Conservation (phyloP, 768 basidiomycete genomes). For the Pholiota microspora region DNA sequence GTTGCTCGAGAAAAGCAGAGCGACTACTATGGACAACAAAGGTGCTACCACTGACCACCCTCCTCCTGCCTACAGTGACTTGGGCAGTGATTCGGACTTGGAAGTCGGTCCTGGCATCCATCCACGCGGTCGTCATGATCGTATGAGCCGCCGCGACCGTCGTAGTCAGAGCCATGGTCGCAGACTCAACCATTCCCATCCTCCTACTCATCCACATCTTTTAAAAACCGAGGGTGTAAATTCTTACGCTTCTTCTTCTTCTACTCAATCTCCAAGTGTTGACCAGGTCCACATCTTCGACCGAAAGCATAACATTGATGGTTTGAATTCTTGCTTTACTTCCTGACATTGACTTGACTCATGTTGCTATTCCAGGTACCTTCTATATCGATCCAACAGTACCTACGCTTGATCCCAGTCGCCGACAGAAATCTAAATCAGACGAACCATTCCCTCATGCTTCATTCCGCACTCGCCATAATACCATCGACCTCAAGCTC, state of each 20-base stretch:
- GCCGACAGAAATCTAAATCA: constrained; percentile 21
- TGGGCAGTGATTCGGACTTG: not conserved
- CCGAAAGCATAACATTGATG: constrained; percentile 29
- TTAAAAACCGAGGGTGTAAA: not conserved
- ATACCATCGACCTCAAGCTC: constrained; percentile 34
- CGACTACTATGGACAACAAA: not conserved
- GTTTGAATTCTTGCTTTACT: constrained; percentile 16
- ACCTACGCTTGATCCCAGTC: constrained; percentile 24
- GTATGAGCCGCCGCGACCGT: not conserved
- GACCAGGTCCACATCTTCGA: constrained; percentile 32
- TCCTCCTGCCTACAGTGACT: constrained; percentile 25
- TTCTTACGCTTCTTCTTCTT: not conserved
- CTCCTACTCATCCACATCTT: not conserved
- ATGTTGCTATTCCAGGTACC: constrained; percentile 28
- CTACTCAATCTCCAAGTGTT: constrained; percentile 20
- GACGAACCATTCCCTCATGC: constrained; percentile 33
- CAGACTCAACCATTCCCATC: not conserved
- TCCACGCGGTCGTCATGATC: not conserved
- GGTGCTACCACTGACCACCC: constrained; percentile 15
- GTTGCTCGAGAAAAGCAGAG: not conserved
- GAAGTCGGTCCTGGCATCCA: not conserved
- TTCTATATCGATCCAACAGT: constrained; percentile 39
- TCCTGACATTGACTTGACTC: not conserved
- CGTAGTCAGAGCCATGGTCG: not conserved
- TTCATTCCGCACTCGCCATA: constrained; percentile 41